Conservation (phyloP, 345 rosid species). For the Rhodomyrtus tomentosa region DNA sequence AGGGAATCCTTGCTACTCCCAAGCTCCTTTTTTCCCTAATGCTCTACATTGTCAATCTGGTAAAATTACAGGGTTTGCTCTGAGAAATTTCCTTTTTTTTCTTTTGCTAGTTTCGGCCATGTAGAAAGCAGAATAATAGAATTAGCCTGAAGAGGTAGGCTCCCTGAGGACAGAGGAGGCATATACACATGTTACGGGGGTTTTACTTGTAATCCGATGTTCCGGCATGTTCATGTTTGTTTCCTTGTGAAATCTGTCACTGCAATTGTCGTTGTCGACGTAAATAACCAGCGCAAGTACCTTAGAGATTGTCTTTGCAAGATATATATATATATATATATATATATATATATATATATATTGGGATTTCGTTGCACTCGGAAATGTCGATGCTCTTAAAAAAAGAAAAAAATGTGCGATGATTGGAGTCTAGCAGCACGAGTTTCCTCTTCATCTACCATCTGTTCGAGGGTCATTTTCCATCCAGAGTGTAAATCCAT, state of each 20-base stretch:
- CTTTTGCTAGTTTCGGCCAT: neutral
- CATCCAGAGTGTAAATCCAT: neutral
- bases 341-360: too few species aligned
- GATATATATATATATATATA: too few species aligned
- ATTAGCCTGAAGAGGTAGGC: neutral
- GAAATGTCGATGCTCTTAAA: neutral
- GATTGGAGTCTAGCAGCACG: neutral
- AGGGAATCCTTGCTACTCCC: neutral
- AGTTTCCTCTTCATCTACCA: neutral
- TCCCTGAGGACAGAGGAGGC: neutral
- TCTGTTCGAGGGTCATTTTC: neutral
- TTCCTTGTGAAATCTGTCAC: neutral
- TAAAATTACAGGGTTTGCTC: neutral
- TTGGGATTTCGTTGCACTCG: neutral
- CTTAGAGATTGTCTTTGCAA: neutral
- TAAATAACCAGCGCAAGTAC: neutral
- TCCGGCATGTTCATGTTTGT: neutral
- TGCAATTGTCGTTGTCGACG: neutral
- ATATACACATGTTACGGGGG: neutral
- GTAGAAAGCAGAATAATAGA: neutral
- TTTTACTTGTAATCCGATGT: neutral
- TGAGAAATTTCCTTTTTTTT: neutral
- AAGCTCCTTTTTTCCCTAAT: neutral
- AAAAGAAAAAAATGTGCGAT: too few species aligned
- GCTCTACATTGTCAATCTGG: neutral